Conservation (phyloP, 306 rosid species). For the Cotoneaster glaucophyllus region DNA sequence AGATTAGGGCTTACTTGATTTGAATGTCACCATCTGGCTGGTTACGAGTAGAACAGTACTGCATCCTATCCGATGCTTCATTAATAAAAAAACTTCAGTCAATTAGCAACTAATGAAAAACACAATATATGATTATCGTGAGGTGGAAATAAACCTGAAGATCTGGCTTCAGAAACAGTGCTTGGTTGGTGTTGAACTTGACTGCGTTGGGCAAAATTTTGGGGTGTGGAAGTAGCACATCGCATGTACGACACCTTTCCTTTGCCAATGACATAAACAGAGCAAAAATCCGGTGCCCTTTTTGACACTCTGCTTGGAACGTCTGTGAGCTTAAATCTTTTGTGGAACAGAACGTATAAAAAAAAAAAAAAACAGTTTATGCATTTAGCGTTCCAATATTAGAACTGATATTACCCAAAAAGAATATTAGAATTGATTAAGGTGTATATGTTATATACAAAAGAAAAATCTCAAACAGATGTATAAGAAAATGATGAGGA, state of each 20-base stretch:
- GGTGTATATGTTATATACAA: no score
- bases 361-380: neutral
- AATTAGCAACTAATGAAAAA: neutral
- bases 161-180: conserved; percentile 2
- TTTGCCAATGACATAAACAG: conserved; percentile 64
- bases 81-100: neutral
- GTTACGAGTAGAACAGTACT: neutral
- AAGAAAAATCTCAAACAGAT: no score
- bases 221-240: conserved; percentile 27
- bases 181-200: conserved; percentile 8
- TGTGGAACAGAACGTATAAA: neutral
- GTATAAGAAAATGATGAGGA: neutral
- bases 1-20: conserved; percentile 33
- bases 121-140: neutral
- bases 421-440: no score
- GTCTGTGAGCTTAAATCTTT: conserved; percentile 64
- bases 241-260: conserved; percentile 53
- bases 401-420: no score
- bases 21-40: conserved; percentile 7
- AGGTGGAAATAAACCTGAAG: neutral
- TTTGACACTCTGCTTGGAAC: conserved; percentile 56
- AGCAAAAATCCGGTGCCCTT: conserved; percentile 72
- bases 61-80: conserved; percentile 30
- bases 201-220: conserved; percentile 5
- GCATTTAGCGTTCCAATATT: neutral